These are phyloP conservation scores for Aureobasidium lini DNA, from an alignment of 2,329 filamentous ascomycete genomes.

Conservation along the genomic window DNA sequence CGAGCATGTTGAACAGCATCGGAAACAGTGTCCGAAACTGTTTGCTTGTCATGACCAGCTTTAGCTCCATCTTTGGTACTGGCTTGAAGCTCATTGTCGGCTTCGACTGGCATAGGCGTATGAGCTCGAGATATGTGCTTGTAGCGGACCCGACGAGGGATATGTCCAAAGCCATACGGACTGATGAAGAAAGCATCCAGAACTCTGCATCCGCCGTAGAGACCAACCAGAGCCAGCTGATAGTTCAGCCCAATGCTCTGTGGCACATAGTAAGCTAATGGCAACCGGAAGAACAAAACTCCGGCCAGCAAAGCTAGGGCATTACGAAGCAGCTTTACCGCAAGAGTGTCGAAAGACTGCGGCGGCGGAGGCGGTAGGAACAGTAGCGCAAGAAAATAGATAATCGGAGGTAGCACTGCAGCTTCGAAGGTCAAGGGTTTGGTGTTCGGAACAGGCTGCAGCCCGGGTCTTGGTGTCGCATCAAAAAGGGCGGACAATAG, in stretches of 20 bases:
- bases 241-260: conserved; percentile 40
- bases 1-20: conserved; percentile 9
- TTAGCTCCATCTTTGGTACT: neutral
- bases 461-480: conserved; percentile 27
- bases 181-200: conserved; percentile 39
- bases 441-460: conserved; percentile 36
- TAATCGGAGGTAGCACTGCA: conserved; percentile 32
- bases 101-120: conserved; percentile 18
- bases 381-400: conserved; percentile 37
- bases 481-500: neutral
- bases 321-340: conserved; percentile 30
- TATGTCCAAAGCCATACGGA: conserved; percentile 33
- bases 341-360: conserved; percentile 24
- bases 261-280: conserved; percentile 36
- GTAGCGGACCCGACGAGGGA: conserved; percentile 37
- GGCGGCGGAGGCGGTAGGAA: conserved; percentile 35
- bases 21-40: neutral
- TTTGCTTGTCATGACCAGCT: neutral
- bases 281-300: conserved; percentile 35
- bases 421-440: conserved; percentile 33
- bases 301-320: conserved; percentile 31
- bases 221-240: conserved; percentile 36
- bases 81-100: neutral
- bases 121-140: conserved; percentile 28
- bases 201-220: conserved; percentile 36